Evolutionary conservation across 2,329 filamentous ascomycete genomes (phyloP).

Genomic region (Aspergillus sp.): DNA sequence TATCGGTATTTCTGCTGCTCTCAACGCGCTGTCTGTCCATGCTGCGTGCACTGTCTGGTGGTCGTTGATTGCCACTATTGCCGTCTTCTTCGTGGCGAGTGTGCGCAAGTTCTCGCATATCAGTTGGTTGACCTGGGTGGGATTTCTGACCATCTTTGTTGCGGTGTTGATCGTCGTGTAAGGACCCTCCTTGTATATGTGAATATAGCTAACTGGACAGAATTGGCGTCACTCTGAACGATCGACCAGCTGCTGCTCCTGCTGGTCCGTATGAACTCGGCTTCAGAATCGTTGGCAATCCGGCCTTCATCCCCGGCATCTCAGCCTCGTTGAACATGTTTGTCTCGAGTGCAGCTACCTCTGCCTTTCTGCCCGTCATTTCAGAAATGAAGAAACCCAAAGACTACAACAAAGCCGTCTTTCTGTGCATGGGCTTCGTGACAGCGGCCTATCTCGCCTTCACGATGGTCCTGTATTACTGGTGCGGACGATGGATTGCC

Average conservation of each 20-base stretch:
- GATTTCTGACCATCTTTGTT: slow-evolving; percentile 54
- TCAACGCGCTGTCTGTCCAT: slow-evolving; percentile 58
- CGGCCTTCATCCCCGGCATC: slow-evolving; percentile 56
- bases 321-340: slow-evolving; percentile 57
- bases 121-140: slow-evolving; percentile 58
- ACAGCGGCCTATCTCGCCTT: slow-evolving; percentile 55
- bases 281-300: slow-evolving; percentile 52
- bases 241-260: slow-evolving; percentile 57
- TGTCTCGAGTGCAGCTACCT: slow-evolving; percentile 55
- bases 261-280: slow-evolving; percentile 57
- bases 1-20: slow-evolving; percentile 53
- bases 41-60: slow-evolving; percentile 57
- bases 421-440: slow-evolving; percentile 55
- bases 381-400: slow-evolving; percentile 59
- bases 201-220: slow-evolving; percentile 8
- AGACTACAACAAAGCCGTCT: slow-evolving; percentile 59
- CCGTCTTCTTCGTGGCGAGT: slow-evolving; percentile 44
- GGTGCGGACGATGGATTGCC: slow-evolving; percentile 8
- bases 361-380: slow-evolving; percentile 60
- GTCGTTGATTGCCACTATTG: slow-evolving; percentile 48
- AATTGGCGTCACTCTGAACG: slow-evolving; percentile 53
- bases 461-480: slow-evolving; percentile 17
- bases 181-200: too few relatives aligned
- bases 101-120: slow-evolving; percentile 58
- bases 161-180: slow-evolving; percentile 55